Percentiles rank a stretch among this genome's conserved stretches.
phyloP scores from a whole-genome alignment of 352 stramenopile genomes.

The Globisporangium uncinulatum region DNA sequence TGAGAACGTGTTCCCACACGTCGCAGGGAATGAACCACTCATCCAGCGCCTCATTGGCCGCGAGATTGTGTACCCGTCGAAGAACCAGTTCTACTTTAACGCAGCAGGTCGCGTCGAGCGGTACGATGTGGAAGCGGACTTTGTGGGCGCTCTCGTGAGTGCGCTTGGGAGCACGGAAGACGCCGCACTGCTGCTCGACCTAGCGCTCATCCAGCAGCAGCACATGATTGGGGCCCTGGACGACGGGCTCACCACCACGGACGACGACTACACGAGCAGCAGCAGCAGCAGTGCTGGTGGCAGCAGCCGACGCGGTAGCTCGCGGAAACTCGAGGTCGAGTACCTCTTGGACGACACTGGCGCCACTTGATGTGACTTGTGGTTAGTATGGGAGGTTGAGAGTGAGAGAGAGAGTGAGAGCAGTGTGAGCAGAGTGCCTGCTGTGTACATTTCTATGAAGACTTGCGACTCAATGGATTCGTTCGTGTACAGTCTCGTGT shows the following conservation, averaged over 20 bases:
- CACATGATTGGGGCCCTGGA: conserved; percentile 12
- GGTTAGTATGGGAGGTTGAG: neutral
- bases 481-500: no score
- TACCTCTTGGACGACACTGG: neutral
- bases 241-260: neutral
- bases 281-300: neutral
- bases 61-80: conserved; percentile 32
- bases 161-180: conserved; percentile 25
- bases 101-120: conserved; percentile 17
- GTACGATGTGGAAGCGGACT: conserved; percentile 28
- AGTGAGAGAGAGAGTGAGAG: neutral
- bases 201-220: conserved; percentile 23
- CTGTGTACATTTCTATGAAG: no score
- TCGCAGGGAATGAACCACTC: conserved; percentile 24
- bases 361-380: neutral
- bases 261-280: neutral
- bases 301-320: neutral
- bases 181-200: conserved; percentile 27
- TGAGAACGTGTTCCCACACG: conserved; percentile 37
- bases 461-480: no score
- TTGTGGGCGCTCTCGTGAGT: conserved; percentile 28
- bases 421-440: no score
- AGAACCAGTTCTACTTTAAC: conserved; percentile 33
- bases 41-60: conserved; percentile 37
- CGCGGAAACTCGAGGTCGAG: neutral